Conservation (phyloP, 495 filamentous ascomycete species). For the Immersiella caudata region DNA sequence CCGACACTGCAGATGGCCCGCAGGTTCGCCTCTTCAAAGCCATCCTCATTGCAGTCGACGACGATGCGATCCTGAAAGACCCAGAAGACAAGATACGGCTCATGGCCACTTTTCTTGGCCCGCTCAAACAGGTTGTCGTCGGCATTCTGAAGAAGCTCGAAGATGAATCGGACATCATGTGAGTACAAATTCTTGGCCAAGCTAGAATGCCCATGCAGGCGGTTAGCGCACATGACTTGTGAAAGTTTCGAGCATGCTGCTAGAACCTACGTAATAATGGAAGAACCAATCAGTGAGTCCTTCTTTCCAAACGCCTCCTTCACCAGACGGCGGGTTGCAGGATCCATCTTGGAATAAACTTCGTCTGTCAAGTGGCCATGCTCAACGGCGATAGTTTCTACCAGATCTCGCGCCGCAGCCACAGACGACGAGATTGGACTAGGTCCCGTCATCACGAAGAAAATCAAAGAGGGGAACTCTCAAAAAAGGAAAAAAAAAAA, state of each 20-base stretch:
- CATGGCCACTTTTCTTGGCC: neutral
- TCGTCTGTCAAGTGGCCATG: constrained; percentile 36
- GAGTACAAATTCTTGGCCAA: constrained; percentile 45
- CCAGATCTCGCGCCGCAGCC: constrained; percentile 20
- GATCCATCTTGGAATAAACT: constrained; percentile 23
- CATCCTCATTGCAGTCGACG: constrained; percentile 53
- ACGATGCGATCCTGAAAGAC: constrained; percentile 37
- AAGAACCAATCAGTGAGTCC: constrained; percentile 35
- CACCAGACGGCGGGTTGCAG: constrained; percentile 31
- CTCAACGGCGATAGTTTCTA: constrained; percentile 30
- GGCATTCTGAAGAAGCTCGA: constrained; percentile 50
- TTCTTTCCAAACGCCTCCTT: constrained; percentile 36
- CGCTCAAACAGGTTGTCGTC: constrained; percentile 43
- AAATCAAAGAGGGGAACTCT: no score
- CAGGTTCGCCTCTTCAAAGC: constrained; percentile 43
- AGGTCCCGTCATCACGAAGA: no score
- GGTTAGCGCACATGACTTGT: neutral
- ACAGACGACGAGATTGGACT: no score
- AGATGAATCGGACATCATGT: constrained; percentile 42
- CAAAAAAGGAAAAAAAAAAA: no score
- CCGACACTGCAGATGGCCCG: constrained; percentile 42
- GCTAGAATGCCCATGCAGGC: constrained; percentile 23
- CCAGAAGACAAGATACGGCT: constrained; percentile 41
- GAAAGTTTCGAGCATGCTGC: neutral
- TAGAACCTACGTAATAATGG: constrained; percentile 38